phyloP scores from a whole-genome alignment of 352 stramenopile genomes.

The Globisporangium camurandrum region DNA sequence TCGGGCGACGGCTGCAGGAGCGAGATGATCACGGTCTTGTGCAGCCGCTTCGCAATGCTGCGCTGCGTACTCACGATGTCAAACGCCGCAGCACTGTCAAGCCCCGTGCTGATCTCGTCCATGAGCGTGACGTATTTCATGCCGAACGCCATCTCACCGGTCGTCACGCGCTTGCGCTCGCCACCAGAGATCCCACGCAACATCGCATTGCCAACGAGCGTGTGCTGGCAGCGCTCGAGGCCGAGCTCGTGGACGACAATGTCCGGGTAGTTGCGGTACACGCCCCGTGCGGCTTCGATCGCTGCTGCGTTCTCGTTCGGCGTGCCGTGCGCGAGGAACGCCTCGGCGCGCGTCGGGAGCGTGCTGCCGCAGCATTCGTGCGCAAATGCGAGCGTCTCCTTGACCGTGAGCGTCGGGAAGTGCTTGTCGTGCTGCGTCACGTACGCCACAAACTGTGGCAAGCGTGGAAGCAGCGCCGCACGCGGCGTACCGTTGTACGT shows the following conservation, averaged over 20 bases:
- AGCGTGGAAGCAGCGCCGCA: slow-evolving; percentile 20
- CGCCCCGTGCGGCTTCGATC: slow-evolving; percentile 20
- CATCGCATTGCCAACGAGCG: slow-evolving; percentile 62
- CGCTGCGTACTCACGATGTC: slow-evolving; percentile 46
- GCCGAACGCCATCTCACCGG: slow-evolving; percentile 61
- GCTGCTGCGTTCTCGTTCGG: slow-evolving; percentile 35
- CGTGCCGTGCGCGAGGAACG: slow-evolving; percentile 28
- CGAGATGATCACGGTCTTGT: slow-evolving; percentile 35
- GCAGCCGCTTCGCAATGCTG: slow-evolving; percentile 32
- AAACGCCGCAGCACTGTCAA: slow-evolving; percentile 67
- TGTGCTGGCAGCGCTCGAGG: slow-evolving; percentile 47
- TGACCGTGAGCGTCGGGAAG: slow-evolving; percentile 40
- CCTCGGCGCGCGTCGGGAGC: slow-evolving; percentile 18
- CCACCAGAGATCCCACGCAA: slow-evolving; percentile 53
- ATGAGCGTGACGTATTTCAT: slow-evolving; percentile 44
- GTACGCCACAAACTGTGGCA: slow-evolving; percentile 46
- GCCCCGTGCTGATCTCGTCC: slow-evolving; percentile 88
- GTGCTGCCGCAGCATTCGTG: slow-evolving; percentile 41
- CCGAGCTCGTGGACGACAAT: slow-evolving; percentile 45
- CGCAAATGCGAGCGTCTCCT: slow-evolving; percentile 49
- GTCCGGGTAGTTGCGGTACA: slow-evolving; percentile 45
- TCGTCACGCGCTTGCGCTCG: slow-evolving; percentile 41
- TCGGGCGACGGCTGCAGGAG: slow-evolving; percentile 80
- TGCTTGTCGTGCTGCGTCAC: slow-evolving; percentile 42
- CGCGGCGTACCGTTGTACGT: slow-evolving; percentile 40